A percentile compares a stretch with the other conserved stretches of the same genome.
Conservation (phyloP, 768 basidiomycete genomes). For the Amylocystis lapponica region DNA sequence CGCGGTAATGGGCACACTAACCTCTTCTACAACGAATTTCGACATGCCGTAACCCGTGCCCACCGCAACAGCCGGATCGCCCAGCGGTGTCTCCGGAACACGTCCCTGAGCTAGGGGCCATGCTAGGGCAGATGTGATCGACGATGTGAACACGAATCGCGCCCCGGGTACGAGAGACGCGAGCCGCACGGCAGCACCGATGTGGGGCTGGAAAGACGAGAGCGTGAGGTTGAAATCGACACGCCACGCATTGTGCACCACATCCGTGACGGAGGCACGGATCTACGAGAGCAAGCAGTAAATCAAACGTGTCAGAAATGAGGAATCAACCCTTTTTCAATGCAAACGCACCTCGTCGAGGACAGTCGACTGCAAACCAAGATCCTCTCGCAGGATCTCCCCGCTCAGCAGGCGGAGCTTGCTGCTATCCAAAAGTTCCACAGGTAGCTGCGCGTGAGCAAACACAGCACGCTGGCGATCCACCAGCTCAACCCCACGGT, state of each 20-base stretch:
- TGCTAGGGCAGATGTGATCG: slow-evolving; percentile 7
- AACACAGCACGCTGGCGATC: slow-evolving; percentile 13
- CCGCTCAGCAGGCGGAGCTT: slow-evolving; percentile 13
- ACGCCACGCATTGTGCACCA: slow-evolving; percentile 35
- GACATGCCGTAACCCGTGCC: slow-evolving; percentile 29
- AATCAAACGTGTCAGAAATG: too few relatives aligned
- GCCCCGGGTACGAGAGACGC: background rate
- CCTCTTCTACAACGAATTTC: slow-evolving; percentile 27
- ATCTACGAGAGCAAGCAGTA: slow-evolving; percentile 4
- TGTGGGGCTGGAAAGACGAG: slow-evolving; percentile 30
- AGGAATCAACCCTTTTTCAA: background rate
- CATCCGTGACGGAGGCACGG: slow-evolving; percentile 5
- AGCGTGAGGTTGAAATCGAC: slow-evolving; percentile 37
- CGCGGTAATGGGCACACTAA: slow-evolving; percentile 16
- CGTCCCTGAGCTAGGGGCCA: slow-evolving; percentile 11
- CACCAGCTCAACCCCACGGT: slow-evolving; percentile 5
- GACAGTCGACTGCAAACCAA: slow-evolving; percentile 11
- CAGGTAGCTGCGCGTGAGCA: slow-evolving; percentile 10
- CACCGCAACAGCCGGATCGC: slow-evolving; percentile 17
- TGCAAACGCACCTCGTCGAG: slow-evolving; percentile 10
- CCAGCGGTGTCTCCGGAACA: slow-evolving; percentile 4
- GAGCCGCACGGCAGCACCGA: slow-evolving; percentile 16
- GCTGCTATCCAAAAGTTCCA: slow-evolving; percentile 4
- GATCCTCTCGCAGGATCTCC: slow-evolving; percentile 12
- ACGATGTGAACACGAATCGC: slow-evolving; percentile 20